Percentiles rank a stretch among this genome's conserved stretches.
phyloP scores from a whole-genome alignment of 768 basidiomycete species.

The Polyporus arcularius region DNA sequence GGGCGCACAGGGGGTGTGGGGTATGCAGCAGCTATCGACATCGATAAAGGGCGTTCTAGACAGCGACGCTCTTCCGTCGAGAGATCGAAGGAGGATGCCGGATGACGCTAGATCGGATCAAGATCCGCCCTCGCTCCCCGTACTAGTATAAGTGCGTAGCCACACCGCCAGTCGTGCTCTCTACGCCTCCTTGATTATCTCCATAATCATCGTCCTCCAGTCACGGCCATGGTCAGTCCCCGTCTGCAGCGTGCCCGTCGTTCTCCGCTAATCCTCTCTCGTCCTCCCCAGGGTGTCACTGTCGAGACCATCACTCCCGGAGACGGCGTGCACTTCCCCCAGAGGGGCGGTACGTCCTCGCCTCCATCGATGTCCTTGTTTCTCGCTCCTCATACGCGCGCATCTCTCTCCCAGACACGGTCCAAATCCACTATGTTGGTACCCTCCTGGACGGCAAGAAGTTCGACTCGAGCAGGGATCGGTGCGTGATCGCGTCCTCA shows the following conservation, averaged over 20 bases:
- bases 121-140: constrained; percentile 69
- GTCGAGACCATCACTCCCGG: constrained; percentile 60
- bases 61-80: constrained; percentile 9
- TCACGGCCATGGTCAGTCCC: constrained; percentile 27
- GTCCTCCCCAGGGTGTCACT: constrained; percentile 60
- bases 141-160: constrained; percentile 47
- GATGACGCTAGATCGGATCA: constrained; percentile 57
- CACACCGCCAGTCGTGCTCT: constrained; percentile 34
- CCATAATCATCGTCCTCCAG: constrained; percentile 21
- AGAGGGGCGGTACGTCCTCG: constrained; percentile 60
- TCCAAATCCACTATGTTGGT: constrained; percentile 80
- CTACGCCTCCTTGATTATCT: constrained; percentile 26
- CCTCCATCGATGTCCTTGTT: constrained; percentile 11
- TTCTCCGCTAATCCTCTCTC: constrained; percentile 2
- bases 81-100: constrained; percentile 23
- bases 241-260: constrained; percentile 35
- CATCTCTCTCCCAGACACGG: constrained; percentile 52
- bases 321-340: constrained; percentile 66
- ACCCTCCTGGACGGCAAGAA: constrained; percentile 59
- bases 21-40: constrained; percentile 12
- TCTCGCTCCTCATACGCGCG: constrained; percentile 5
- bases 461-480: constrained; percentile 80
- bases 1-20: neutral
- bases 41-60: constrained; percentile 21
- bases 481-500: constrained; percentile 44